Base-by-base conservation (phyloP, 257 asterid genomes). In the Salvia miltiorrhiza region DNA sequence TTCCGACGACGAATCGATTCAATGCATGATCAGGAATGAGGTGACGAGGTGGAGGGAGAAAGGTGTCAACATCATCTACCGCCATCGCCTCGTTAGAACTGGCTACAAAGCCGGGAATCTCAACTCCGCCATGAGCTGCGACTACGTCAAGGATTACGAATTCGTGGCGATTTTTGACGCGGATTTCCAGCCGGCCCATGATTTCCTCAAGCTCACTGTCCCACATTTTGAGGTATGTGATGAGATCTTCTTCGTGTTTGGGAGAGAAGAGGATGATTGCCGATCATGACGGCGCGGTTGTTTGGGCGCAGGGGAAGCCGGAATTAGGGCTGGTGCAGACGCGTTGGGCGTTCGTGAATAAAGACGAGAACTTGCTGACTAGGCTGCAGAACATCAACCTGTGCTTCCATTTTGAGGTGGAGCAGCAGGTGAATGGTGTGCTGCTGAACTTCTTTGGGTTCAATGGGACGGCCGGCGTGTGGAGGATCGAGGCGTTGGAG, bases 51-150 rank as follows among this genome's bases (percentile, higher is more conserved):
- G 95, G 95, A 83, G 67, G 49, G 81, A 84, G 45, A 78, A 77
- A 73, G 92, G 92, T 40, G 62, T 84, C 43, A 88, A 82, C 84
- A 85, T 88, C 62, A 59, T 85, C 30, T 85, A 88, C 53, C 77
- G 85, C 24, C 95, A 88, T 48, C 89, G 95, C 9, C 61, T 78
- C 63, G 26, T 82, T 68, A 79, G 95, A 70, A 83, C 90, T 0
- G 95, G 95, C 32, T 88, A 85, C 56, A 88, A 88, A 85, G 95
- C 92, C 0, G 95, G 95, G 73, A 88, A 88, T 66, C 87, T 88
- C 67, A 84, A 84, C 56, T 85, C 95, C 9, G 92, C 95, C 12
- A 85, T 88, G 95, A 65, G 82, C 54, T 88, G 88, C 55, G 92
- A 82, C 45, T 88, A 85, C 65, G 92, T 88, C 17, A 88, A 83